These are phyloP conservation scores for Beauveria sp. DNA, from an alignment of 2,329 filamentous ascomycete species.

Conservation along the genomic window DNA sequence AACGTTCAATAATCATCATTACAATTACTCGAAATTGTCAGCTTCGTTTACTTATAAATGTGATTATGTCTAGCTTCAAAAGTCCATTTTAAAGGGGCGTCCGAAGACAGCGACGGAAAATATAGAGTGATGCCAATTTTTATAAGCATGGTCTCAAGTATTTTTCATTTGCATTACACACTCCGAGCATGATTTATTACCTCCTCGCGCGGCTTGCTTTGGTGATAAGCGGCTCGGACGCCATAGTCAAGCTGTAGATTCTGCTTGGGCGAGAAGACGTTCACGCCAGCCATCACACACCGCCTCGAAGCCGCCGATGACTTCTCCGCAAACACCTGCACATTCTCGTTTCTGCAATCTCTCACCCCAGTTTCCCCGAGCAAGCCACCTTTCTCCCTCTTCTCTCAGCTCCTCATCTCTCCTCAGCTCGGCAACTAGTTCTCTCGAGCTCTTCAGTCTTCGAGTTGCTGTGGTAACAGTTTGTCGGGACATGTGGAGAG, in stretches of 20 bases:
- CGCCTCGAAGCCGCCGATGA: conserved; percentile 87
- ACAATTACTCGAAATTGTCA: neutral
- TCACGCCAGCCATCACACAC: conserved; percentile 80
- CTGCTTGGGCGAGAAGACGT: conserved; percentile 60
- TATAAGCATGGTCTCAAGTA: neutral
- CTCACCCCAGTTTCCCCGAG: conserved; percentile 75
- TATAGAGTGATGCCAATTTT: neutral
- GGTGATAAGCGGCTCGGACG: conserved; percentile 14
- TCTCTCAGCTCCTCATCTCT: conserved; percentile 76
- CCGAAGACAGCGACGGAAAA: neutral
- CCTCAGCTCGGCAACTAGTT: conserved; percentile 78
- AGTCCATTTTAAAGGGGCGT: neutral
- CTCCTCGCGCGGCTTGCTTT: neutral
- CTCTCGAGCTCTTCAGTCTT: conserved; percentile 71
- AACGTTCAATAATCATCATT: neutral
- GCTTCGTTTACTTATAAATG: conserved; percentile 1
- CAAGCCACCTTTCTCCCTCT: conserved; percentile 75
- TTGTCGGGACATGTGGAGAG: conserved; percentile 88
- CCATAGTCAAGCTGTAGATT: conserved; percentile 30
- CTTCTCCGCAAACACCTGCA: conserved; percentile 74
- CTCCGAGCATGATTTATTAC: neutral
- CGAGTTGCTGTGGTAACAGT: conserved; percentile 75
- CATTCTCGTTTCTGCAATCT: conserved; percentile 71
- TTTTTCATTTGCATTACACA: no score
- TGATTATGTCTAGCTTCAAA: conserved; percentile 4